Percentiles rank a stretch among this genome's conserved stretches.
These are phyloP conservation scores for Bruguiera hainesii DNA, from an alignment of 441 rosid species.

Conservation along the genomic window DNA sequence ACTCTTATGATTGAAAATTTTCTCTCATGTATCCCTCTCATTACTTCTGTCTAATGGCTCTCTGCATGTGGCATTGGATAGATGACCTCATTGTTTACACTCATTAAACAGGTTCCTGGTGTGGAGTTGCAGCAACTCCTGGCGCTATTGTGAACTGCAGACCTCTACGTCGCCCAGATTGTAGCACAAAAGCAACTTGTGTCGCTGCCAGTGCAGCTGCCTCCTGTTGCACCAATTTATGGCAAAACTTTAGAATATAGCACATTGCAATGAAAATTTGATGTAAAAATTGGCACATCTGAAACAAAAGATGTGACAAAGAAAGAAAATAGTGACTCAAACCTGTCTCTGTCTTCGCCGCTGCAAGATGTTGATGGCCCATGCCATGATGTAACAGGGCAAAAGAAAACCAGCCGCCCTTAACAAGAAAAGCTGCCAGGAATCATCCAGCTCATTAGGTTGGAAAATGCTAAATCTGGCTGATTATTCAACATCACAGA, in stretches of 20 bases:
- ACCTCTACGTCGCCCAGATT: slow-evolving; percentile 71
- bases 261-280: neutral
- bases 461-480: neutral
- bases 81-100: neutral
- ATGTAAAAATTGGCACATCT: neutral
- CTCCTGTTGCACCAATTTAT: slow-evolving; percentile 53
- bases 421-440: slow-evolving; percentile 53
- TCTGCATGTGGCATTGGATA: neutral
- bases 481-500: slow-evolving; percentile 6
- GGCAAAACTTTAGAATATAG: slow-evolving; percentile 10
- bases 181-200: slow-evolving; percentile 83
- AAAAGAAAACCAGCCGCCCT: slow-evolving; percentile 95
- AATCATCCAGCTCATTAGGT: slow-evolving; percentile 13
- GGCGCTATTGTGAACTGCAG: slow-evolving; percentile 76
- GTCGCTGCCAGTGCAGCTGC: slow-evolving; percentile 81
- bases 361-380: slow-evolving; percentile 93
- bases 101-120: slow-evolving; percentile 40
- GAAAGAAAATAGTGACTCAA: neutral
- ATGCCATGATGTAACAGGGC: slow-evolving; percentile 98
- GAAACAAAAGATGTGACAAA: slow-evolving; percentile 2
- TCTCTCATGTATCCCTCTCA: neutral
- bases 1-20: neutral
- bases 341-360: slow-evolving; percentile 96
- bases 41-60: slow-evolving; percentile 3
- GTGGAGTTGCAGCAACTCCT: slow-evolving; percentile 38